Percentiles rank a stretch among this genome's conserved stretches.
Evolutionary conservation across 2,329 filamentous ascomycete species (phyloP).

Genomic region (Amauroascus niger): DNA sequence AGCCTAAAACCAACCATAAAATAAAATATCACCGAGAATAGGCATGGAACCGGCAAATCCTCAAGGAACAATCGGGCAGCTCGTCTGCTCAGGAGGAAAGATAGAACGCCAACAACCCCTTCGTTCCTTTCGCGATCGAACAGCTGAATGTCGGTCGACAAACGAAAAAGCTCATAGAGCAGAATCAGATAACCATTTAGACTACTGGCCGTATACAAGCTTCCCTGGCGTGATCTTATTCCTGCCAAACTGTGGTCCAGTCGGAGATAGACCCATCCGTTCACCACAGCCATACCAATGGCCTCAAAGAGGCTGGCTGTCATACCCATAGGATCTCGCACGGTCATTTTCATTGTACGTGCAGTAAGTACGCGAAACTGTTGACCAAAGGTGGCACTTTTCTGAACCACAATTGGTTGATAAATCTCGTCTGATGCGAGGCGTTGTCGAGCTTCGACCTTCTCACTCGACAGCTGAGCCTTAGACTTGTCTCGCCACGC

Average conservation of each 20-base stretch:
- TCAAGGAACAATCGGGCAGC: slow-evolving; percentile 60
- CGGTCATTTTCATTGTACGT: slow-evolving; percentile 60
- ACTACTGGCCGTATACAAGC: slow-evolving; percentile 60
- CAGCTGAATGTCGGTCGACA: slow-evolving; percentile 63
- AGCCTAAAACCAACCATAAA: slow-evolving; percentile 67
- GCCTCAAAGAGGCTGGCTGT: slow-evolving; percentile 60
- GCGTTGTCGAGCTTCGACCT: background rate
- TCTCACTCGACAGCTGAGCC: background rate
- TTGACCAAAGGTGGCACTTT: slow-evolving; percentile 49
- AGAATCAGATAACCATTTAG: slow-evolving; percentile 69
- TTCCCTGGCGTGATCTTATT: slow-evolving; percentile 63
- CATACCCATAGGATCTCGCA: slow-evolving; percentile 69
- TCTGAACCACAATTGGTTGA: slow-evolving; percentile 18
- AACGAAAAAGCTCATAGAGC: slow-evolving; percentile 64
- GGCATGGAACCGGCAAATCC: slow-evolving; percentile 60
- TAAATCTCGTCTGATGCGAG: background rate
- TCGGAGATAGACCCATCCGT: slow-evolving; percentile 62
- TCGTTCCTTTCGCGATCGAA: slow-evolving; percentile 69
- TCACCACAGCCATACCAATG: slow-evolving; percentile 59
- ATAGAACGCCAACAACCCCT: slow-evolving; percentile 58
- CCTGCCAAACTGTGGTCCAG: slow-evolving; percentile 57
- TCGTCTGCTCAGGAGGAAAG: slow-evolving; percentile 60
- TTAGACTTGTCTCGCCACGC: slow-evolving; percentile 44
- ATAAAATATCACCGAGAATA: slow-evolving; percentile 63
- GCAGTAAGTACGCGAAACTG: slow-evolving; percentile 58